Percentiles rank a stretch among this genome's conserved stretches.
Evolutionary conservation across 2,329 filamentous ascomycete genomes (phyloP).

Genomic region (Aspergillus nomiae): DNA sequence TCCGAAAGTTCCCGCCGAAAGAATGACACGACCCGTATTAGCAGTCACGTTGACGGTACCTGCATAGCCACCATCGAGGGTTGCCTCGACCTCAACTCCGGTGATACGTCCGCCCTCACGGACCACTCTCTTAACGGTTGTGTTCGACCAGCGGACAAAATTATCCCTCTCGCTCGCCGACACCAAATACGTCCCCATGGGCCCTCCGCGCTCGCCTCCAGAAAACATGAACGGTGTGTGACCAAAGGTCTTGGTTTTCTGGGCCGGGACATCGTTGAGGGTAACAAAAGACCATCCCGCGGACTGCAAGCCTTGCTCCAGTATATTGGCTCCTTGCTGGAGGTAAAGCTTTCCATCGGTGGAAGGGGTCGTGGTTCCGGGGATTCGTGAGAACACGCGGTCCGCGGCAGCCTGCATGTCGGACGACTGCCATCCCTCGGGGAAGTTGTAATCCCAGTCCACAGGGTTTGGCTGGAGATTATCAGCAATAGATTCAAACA

Average conservation of each 20-base stretch:
- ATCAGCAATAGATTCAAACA: background rate
- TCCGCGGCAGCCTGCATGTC: conserved; percentile 10
- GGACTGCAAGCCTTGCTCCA: background rate
- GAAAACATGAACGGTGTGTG: conserved; percentile 13
- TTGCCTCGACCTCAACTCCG: conserved; percentile 14
- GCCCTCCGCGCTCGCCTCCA: conserved; percentile 12
- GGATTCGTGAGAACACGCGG: conserved; percentile 11
- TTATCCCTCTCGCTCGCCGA: conserved; percentile 9
- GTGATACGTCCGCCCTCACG: conserved; percentile 6
- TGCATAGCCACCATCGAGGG: conserved; percentile 10
- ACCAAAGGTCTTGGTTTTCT: conserved; percentile 12
- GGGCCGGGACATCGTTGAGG: conserved; percentile 2
- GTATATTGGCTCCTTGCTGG: conserved; percentile 8
- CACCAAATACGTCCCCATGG: conserved; percentile 13
- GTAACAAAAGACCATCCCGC: conserved; percentile 3
- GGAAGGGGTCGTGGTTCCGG: conserved; percentile 8
- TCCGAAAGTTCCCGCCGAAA: conserved; percentile 12
- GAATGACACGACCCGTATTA: conserved; percentile 7
- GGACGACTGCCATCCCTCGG: conserved; percentile 6
- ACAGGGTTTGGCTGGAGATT: conserved; percentile 3
- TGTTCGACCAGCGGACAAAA: conserved; percentile 11
- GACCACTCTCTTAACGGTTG: conserved; percentile 10
- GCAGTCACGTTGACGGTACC: conserved; percentile 11
- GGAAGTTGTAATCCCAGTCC: conserved; percentile 13
- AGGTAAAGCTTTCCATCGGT: conserved; percentile 6